Percentiles rank a stretch among this genome's conserved stretches.
phyloP scores from a whole-genome alignment of 495 filamentous ascomycete genomes.

The Penicillium macrosclerotiorum region DNA sequence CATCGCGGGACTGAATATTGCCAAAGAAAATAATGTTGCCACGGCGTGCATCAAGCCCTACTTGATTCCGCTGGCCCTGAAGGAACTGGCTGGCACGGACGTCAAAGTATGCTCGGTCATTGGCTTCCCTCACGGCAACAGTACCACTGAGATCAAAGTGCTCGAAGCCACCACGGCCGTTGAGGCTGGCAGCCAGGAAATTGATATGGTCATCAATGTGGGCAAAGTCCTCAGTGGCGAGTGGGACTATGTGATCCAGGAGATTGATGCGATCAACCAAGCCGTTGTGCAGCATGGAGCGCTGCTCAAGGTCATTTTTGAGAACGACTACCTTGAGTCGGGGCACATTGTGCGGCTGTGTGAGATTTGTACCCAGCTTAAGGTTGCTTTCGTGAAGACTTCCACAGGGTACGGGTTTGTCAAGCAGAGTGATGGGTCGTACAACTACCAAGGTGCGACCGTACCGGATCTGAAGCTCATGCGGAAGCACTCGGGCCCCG shows the following conservation, averaged over 20 bases:
- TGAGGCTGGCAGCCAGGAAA: conserved; percentile 47
- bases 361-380: conserved; percentile 45
- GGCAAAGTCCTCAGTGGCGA: conserved; percentile 54
- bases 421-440: conserved; percentile 47
- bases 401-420: conserved; percentile 58
- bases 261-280: conserved; percentile 49
- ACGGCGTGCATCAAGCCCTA: conserved; percentile 59
- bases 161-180: conserved; percentile 49
- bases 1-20: conserved; percentile 44
- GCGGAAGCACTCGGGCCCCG: conserved; percentile 40
- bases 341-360: conserved; percentile 49
- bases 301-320: conserved; percentile 58
- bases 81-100: conserved; percentile 42
- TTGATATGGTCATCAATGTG: conserved; percentile 61
- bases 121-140: conserved; percentile 59
- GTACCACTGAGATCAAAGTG: conserved; percentile 52
- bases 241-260: conserved; percentile 52
- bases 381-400: conserved; percentile 57
- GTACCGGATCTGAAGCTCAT: conserved; percentile 51
- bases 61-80: conserved; percentile 43
- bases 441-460: conserved; percentile 52
- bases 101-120: conserved; percentile 55
- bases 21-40: conserved; percentile 47
- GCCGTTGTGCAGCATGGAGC: conserved; percentile 39
- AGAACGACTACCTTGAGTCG: conserved; percentile 51